phyloP scores from a whole-genome alignment of 2,329 filamentous ascomycete species.

The Domatiomyces catenatus region DNA sequence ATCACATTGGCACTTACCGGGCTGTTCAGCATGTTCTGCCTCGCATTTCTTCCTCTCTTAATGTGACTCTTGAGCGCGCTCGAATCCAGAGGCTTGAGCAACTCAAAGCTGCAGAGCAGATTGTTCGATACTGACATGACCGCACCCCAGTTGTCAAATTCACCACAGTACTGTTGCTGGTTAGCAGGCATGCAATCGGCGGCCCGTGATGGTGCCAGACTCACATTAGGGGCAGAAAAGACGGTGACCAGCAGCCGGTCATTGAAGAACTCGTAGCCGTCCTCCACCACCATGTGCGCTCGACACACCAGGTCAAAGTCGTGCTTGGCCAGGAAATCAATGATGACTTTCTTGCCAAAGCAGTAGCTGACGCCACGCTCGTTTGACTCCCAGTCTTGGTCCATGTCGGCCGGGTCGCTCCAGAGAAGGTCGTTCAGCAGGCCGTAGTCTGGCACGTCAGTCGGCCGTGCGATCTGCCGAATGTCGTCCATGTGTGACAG shows the following conservation, averaged over 20 bases:
- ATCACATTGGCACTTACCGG: conserved; percentile 49
- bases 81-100: conserved; percentile 90
- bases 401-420: conserved; percentile 97
- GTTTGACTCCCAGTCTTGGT: conserved; percentile 94
- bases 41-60: conserved; percentile 91
- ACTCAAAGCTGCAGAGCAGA: conserved; percentile 88
- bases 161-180: conserved; percentile 66
- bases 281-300: conserved; percentile 98
- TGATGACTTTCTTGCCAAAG: conserved; percentile 96
- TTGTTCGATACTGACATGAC: conserved; percentile 96
- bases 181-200: background rate
- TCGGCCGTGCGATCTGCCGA: conserved; percentile 83
- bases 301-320: conserved; percentile 96
- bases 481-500: conserved; percentile 98
- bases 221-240: conserved; percentile 91
- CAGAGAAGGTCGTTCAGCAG: conserved; percentile 88
- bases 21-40: conserved; percentile 90
- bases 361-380: conserved; percentile 96
- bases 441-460: conserved; percentile 93
- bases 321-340: conserved; percentile 83
- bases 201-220: conserved; percentile 25
- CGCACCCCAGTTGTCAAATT: conserved; percentile 98
- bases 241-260: conserved; percentile 91
- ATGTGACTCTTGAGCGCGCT: conserved; percentile 96
- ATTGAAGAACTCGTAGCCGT: conserved; percentile 97